Evolutionary conservation across 2,329 filamentous ascomycete genomes (phyloP).

Genomic region (Penicillium nordicum): DNA sequence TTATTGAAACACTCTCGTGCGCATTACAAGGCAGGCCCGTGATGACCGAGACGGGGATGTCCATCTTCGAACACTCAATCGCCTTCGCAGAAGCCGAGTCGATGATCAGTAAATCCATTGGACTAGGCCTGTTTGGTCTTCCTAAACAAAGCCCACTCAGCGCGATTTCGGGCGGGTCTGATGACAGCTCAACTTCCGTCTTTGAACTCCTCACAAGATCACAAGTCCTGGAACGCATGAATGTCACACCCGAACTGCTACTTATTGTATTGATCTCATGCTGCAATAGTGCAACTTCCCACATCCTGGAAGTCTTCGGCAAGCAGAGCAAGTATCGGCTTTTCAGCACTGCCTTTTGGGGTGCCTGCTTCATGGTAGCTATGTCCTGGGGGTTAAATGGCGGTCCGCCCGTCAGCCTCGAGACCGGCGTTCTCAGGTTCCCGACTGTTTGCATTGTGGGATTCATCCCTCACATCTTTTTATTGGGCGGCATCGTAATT

Average conservation of each 20-base stretch:
- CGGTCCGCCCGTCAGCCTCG: constrained; percentile 43
- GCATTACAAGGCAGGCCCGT: constrained; percentile 79
- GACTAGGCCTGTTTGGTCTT: constrained; percentile 62
- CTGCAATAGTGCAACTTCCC: constrained; percentile 83
- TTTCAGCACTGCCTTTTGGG: constrained; percentile 84
- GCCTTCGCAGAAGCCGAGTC: constrained; percentile 95
- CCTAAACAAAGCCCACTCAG: constrained; percentile 43
- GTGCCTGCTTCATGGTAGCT: constrained; percentile 79
- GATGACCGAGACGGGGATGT: constrained; percentile 89
- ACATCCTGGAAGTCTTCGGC: constrained; percentile 75
- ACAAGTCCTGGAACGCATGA: constrained; percentile 72
- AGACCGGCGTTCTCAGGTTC: constrained; percentile 70
- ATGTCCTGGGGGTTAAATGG: constrained; percentile 71
- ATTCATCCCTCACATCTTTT: constrained; percentile 89
- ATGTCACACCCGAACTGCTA: constrained; percentile 84
- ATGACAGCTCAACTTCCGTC: constrained; percentile 29
- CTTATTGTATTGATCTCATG: constrained; percentile 83
- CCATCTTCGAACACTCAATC: constrained; percentile 90
- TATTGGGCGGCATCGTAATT: constrained; percentile 71
- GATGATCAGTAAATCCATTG: constrained; percentile 75
- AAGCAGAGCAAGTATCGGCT: constrained; percentile 77
- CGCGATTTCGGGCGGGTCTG: constrained; percentile 41
- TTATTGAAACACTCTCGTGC: constrained; percentile 83
- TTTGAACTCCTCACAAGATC: constrained; percentile 39
- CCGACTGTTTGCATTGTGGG: constrained; percentile 93